Evolutionary conservation across 805 yeast genomes (phyloP), one percentile per base, ranked within the genome.

Genomic region (Candida maesae): DNA sequence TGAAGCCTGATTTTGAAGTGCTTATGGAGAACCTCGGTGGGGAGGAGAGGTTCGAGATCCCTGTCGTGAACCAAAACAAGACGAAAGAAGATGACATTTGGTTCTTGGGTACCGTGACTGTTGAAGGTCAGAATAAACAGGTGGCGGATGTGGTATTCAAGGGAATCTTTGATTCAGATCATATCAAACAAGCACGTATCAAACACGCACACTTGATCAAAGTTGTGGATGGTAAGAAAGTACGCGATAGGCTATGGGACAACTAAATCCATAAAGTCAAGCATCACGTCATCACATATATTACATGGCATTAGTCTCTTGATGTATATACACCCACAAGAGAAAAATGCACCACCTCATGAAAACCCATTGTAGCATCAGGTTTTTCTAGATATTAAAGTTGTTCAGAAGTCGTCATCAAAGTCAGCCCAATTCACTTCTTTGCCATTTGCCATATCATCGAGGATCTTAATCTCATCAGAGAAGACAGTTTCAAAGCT

Each of bases 131-230:
- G 34, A 43, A 40, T 26, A 49, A 44, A 2, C 30, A 39, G 4
- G 26, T 27, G 3, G 52, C 52, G 11, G 44, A 48, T 23, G 53
- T 55, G 6, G 52, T 48, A 1, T 55, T 49, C 35, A 53, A 46
- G 23, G 60, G 60, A 3, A 41, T 49, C 7, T 55, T 53, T 29
- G 58, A 53, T 27, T 42, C 50, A 17, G 60, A 55, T 16, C 59
- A 56, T 40, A 30, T 36, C 15, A 56, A 52, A n/a, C 56, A 53
- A 19, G 59, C 56, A 6, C 46, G 48, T n/a, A 31, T 56, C 11
- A 21, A 28, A 2, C 46, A 46, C 7, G 54, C 54, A 0, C 49
- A 50, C 29, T 35, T 56, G 28, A 45, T 52, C 13, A 43, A 31
- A 24, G 36, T 33, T 2, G 41, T 44, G 1, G 38, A 47, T 2